phyloP scores from a whole-genome alignment of 2,329 filamentous ascomycete genomes.

The Fusarium proliferatum region DNA sequence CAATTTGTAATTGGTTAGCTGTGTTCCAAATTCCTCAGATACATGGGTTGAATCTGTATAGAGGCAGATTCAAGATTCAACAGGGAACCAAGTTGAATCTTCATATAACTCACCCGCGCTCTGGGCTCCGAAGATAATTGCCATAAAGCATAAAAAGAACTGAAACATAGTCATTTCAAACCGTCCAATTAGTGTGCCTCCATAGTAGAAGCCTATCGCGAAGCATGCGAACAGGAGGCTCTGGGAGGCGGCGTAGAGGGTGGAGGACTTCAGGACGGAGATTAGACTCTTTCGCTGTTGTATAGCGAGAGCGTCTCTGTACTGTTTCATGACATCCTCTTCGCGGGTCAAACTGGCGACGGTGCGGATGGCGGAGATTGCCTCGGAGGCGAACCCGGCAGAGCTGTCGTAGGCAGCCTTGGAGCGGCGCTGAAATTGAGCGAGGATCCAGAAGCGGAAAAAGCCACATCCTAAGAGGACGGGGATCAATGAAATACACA shows the following conservation, averaged over 20 bases:
- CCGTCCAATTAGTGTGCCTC: conserved; percentile 78
- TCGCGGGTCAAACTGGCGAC: conserved; percentile 92
- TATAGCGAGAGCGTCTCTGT: conserved; percentile 71
- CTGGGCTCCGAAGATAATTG: conserved; percentile 74
- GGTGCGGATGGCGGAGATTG: conserved; percentile 92
- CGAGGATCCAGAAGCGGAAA: conserved; percentile 86
- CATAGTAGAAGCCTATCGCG: conserved; percentile 93
- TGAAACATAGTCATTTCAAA: conserved; percentile 81
- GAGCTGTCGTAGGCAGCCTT: conserved; percentile 84
- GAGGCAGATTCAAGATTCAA: too few relatives aligned
- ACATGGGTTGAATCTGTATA: too few relatives aligned
- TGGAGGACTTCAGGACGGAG: conserved; percentile 80
- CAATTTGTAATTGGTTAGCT: too few relatives aligned
- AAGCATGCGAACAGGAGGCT: conserved; percentile 85
- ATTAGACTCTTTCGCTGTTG: conserved; percentile 76
- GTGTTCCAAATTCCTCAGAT: too few relatives aligned
- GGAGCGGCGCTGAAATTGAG: conserved; percentile 80
- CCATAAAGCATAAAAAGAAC: conserved; percentile 91
- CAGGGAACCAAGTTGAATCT: too few relatives aligned
- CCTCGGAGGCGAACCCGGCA: conserved; percentile 90
- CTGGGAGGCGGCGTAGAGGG: conserved; percentile 86
- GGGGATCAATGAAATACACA: conserved; percentile 83
- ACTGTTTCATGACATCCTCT: conserved; percentile 78
- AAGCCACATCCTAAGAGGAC: conserved; percentile 84
- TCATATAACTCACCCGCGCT: conserved; percentile 47